A percentile compares a stretch with the other conserved stretches of the same genome.
phyloP scores from a whole-genome alignment of 371 early-diverging fungal species.

The Capillidium heterosporum region DNA sequence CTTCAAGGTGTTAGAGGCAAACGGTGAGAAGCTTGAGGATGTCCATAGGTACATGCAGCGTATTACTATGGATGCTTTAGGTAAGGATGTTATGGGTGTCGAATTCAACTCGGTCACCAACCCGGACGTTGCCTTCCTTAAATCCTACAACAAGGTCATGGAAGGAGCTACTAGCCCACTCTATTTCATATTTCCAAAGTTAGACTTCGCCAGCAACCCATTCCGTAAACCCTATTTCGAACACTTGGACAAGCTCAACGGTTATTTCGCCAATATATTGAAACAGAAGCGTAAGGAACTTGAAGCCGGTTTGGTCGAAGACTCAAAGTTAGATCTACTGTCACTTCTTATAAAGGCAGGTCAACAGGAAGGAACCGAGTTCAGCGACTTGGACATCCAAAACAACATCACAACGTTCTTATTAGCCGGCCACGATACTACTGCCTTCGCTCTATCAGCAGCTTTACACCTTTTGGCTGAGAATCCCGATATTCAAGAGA shows the following conservation, averaged over 20 bases:
- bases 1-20: slow-evolving; percentile 1
- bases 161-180: not conserved
- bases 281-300: not conserved
- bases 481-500: slow-evolving; percentile 1
- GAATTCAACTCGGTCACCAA: not conserved
- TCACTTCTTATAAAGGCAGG: not conserved
- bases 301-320: not conserved
- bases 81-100: not conserved
- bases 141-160: not conserved
- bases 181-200: not conserved
- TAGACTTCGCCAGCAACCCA: not conserved
- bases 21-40: slow-evolving; percentile 16
- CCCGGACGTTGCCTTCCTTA: not conserved
- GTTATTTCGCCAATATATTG: not conserved
- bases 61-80: not conserved
- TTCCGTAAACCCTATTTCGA: not conserved
- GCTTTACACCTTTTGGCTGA: not conserved
- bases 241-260: not conserved
- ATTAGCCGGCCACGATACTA: slow-evolving; percentile 5
- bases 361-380: not conserved
- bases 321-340: not conserved
- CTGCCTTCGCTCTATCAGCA: not conserved
- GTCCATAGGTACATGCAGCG: not conserved
- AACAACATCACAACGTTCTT: not conserved
- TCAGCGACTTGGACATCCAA: not conserved